Base-by-base conservation (phyloP, 768 basidiomycete species). In the Favolaschia claudopus region DNA sequence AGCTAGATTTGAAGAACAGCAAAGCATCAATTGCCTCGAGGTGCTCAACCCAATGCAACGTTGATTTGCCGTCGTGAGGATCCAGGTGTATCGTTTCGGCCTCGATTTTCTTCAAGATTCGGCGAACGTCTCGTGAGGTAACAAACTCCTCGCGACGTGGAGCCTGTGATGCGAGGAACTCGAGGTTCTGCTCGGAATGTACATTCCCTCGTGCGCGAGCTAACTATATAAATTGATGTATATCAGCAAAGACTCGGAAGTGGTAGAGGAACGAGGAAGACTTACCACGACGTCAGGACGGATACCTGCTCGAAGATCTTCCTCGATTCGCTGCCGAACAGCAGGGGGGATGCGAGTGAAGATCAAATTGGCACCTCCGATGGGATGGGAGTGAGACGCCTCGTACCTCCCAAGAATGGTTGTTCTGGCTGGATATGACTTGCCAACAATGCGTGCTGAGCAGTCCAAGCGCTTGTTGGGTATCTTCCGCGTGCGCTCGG, bases 21-120 rank as follows among this genome's bases (percentile, higher is more conserved):
- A 63, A 10, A 4, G 15, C 31, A 3, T 34, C 51, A 5, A 37
- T 28, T 2, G 46, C 32, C 12, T 17, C 43, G 2, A 55, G 55
- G 7, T 43, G 38, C 3, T 56, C 49, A 0, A 61, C 65, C 58
- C 58, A 62, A 29, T 46, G 27, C 3, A 60, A 29, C 2, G 42
- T 43, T n/a, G 60, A 65, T 9, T 6, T 5, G 19, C 60, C 60
- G 27, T 65, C 64, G 13, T 62, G 38, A 7, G 36, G 40, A 33
- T 58, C 39, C 19, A 47, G 12, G 24, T 47, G 49, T 15, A 62
- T 44, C 3, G n/a, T 55, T 29, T 65, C 64, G 7, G 55, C 60
- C 33, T 65, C 60, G 22, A 65, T 52, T 17, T 20, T 17, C 55
- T 58, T 62, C 34, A 33, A 31, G n/a, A 63, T 50, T 14, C 37